Conservation (phyloP, 164 flowering plant genomes). For the Sextonia rubra region DNA sequence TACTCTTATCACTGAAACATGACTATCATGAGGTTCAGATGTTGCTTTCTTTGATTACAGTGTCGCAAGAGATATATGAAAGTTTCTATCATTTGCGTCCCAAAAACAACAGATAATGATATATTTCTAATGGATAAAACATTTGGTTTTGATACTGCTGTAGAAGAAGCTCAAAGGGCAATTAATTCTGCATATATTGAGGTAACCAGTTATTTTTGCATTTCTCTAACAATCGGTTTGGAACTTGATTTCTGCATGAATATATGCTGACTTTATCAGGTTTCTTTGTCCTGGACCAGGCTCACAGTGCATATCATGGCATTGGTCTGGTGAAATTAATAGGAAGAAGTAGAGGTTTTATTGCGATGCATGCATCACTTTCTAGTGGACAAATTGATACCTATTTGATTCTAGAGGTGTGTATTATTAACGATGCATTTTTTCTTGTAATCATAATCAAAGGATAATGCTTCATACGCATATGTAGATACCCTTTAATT, state of each 20-base stretch:
- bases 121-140: conserved; percentile 49
- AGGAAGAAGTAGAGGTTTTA: conserved; percentile 53
- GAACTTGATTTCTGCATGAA: background rate
- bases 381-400: conserved; percentile 44
- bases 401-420: conserved; percentile 45
- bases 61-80: conserved; percentile 37
- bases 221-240: background rate
- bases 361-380: conserved; percentile 50
- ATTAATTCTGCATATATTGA: conserved; percentile 51
- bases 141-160: conserved; percentile 49
- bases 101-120: conserved; percentile 47
- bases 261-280: background rate
- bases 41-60: conserved; percentile 22
- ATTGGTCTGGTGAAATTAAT: conserved; percentile 45
- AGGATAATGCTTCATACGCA: background rate
- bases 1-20: background rate
- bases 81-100: conserved; percentile 41
- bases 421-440: background rate
- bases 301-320: conserved; percentile 46
- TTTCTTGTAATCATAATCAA: background rate
- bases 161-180: conserved; percentile 50
- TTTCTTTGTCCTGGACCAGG: conserved; percentile 19
- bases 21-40: background rate
- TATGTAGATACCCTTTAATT: conserved; percentile 32
- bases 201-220: conserved; percentile 17